Percentiles rank a stretch among this genome's conserved stretches.
phyloP scores from a whole-genome alignment of 1,284 basidiomycete genomes.

The Erythrobasidium hasegawianum region DNA sequence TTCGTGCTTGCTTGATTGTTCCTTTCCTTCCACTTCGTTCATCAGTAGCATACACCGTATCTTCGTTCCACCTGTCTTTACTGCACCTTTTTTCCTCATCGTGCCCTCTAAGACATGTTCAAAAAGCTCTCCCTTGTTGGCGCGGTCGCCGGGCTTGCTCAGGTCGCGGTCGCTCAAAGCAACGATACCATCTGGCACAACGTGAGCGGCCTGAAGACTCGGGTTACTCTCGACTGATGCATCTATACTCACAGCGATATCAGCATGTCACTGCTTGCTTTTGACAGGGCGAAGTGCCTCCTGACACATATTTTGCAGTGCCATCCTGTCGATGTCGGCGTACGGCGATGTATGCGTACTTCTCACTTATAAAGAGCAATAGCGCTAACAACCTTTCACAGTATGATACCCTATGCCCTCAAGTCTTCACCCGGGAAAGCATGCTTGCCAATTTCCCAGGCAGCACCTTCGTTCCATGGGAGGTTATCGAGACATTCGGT shows the following conservation, averaged over 20 bases:
- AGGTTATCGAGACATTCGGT: slow-evolving; percentile 17
- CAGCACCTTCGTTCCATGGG: slow-evolving; percentile 15
- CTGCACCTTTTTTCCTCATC: too few relatives aligned
- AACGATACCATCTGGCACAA: slow-evolving; percentile 3
- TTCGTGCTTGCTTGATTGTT: too few relatives aligned
- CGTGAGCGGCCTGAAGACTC: too few relatives aligned
- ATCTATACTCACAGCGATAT: too few relatives aligned
- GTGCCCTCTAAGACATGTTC: too few relatives aligned
- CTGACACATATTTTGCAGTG: slow-evolving; percentile 9
- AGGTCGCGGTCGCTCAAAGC: not conserved
- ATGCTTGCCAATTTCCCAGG: slow-evolving; percentile 31
- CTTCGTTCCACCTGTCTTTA: too few relatives aligned
- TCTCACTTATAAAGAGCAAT: not conserved
- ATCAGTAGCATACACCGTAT: too few relatives aligned
- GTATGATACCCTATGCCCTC: slow-evolving; percentile 16
- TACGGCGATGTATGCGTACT: slow-evolving; percentile 29
- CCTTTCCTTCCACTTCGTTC: too few relatives aligned
- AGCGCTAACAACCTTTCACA: slow-evolving; percentile 1
- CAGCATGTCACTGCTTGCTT: not conserved
- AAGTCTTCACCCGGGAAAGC: slow-evolving; percentile 11
- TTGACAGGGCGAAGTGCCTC: not conserved
- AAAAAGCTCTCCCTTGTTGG: too few relatives aligned
- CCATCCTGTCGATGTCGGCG: slow-evolving; percentile 21
- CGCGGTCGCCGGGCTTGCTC: too few relatives aligned
- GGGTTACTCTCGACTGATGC: too few relatives aligned